A percentile compares a stretch with the other conserved stretches of the same genome.
Conservation (phyloP, 2,329 filamentous ascomycete genomes). For the Allantophomopsis cytisporea region DNA sequence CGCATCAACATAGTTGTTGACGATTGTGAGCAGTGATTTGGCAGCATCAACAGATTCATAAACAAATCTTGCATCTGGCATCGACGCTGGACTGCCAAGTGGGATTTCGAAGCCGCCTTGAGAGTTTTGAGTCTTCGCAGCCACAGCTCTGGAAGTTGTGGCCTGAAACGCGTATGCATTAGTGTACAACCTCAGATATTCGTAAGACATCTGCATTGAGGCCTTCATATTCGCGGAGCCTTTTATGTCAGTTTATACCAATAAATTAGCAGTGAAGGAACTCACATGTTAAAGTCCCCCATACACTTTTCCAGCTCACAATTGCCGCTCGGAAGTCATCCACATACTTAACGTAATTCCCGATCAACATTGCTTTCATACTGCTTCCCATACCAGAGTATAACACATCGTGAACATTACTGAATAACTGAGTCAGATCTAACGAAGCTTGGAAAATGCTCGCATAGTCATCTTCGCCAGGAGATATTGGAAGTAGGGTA, state of each 20-base stretch:
- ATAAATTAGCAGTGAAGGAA: constrained; percentile 1
- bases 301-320: constrained; percentile 56
- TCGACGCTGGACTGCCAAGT: constrained; percentile 28
- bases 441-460: constrained; percentile 58
- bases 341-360: constrained; percentile 63
- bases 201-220: constrained; percentile 55
- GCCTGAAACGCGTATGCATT: constrained; percentile 68
- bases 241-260: constrained; percentile 11
- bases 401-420: constrained; percentile 60
- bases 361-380: constrained; percentile 55
- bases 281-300: constrained; percentile 51
- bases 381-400: constrained; percentile 60
- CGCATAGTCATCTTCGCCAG: constrained; percentile 52
- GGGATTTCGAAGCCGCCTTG: constrained; percentile 24
- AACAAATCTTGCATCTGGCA: constrained; percentile 51
- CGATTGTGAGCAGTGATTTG: constrained; percentile 43
- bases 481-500: constrained; percentile 41
- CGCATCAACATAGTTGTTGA: constrained; percentile 45
- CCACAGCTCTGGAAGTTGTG: constrained; percentile 37
- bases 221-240: constrained; percentile 52
- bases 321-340: constrained; percentile 60
- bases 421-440: constrained; percentile 59
- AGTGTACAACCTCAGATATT: constrained; percentile 60
- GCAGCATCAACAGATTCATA: constrained; percentile 53
- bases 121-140: constrained; percentile 12